These are phyloP conservation scores for Podaxis carcinomalis DNA, from an alignment of 768 basidiomycete species.

Conservation along the genomic window DNA sequence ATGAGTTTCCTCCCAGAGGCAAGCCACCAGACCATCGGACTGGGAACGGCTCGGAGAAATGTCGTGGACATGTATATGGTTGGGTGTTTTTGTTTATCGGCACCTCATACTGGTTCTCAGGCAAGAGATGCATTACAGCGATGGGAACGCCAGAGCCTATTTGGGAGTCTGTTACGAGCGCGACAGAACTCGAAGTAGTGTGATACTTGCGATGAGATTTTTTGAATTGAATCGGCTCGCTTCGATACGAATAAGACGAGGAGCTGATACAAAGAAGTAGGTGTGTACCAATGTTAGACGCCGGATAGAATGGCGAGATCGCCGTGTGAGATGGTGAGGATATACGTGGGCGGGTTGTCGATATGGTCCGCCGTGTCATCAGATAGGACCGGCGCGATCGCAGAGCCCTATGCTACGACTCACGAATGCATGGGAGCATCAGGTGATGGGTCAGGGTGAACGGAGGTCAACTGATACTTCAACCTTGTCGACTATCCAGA, in stretches of 20 bases:
- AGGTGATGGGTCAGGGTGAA: neutral
- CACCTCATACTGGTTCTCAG: neutral
- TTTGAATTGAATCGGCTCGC: neutral
- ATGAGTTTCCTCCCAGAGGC: neutral
- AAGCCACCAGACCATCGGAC: neutral
- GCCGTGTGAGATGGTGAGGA: neutral
- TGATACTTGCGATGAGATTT: slow-evolving; percentile 5
- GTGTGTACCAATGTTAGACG: neutral
- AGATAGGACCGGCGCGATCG: neutral
- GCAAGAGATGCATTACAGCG: neutral
- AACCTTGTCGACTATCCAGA: neutral
- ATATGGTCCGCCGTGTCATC: neutral
- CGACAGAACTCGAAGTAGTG: neutral
- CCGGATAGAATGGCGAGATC: slow-evolving; percentile 3
- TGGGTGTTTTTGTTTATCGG: slow-evolving; percentile 6
- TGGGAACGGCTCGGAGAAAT: slow-evolving; percentile 10
- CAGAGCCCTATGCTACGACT: neutral
- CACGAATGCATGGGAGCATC: neutral
- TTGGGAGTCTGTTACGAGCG: neutral
- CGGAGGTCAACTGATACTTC: slow-evolving; percentile 4
- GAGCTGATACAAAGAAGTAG: neutral
- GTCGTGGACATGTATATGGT: neutral
- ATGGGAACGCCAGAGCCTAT: slow-evolving; percentile 5
- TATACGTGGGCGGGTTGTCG: neutral
- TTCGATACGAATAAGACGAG: neutral